Base-by-base conservation (phyloP, 2,329 filamentous ascomycete species). In the Penicillium crustosum region DNA sequence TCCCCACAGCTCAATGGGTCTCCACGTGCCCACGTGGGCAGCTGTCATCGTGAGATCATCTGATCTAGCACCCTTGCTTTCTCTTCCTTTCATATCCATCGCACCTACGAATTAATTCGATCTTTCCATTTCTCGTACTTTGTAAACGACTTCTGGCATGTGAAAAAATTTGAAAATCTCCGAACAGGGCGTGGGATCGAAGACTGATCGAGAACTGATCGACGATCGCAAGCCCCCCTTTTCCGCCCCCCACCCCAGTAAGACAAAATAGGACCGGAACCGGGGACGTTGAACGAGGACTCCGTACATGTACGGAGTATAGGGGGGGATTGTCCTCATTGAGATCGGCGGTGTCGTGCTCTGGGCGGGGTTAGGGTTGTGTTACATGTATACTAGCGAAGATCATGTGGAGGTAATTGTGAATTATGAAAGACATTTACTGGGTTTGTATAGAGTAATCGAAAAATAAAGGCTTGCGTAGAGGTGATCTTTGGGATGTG, bases 261-360 rank as follows among this genome's bases (percentile, higher is more conserved):
- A 35, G 49, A 35, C 9, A 55, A 21, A 55, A 27, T n/a, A 45
- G 29, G 19, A n/a, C 27, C 15, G 7, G 7, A 33, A 15, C 13
- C 27, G 44, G 27, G 19, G 44, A 27, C 2, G 9, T 44, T n/a
- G 4, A 38, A 38, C 7, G 19, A 55, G 9, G 6, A 19, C 31
- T 48, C 53, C 27, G 27, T 55, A 43, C 21, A 23, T 19, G 27
- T 55, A 42, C 31, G 35, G 45, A 21, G 27, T 55, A 43, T 25
- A 25, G 25, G 25, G 25, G 25, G 25, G 25, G 31, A 9, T 10
- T 21, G 12, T 15, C 25, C 6, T 50, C 27, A 44, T 31, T 55
- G 23, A 55, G 53, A 51, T 55, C 53, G 45, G 45, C 53, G 5
- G 44, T 55, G 27, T 38, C 38, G 25, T 50, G 12, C 19, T 44